Evolutionary conservation across 345 rosid genomes (phyloP), one percentile per base, ranked within the genome.

Genomic region (Acer campestre): DNA sequence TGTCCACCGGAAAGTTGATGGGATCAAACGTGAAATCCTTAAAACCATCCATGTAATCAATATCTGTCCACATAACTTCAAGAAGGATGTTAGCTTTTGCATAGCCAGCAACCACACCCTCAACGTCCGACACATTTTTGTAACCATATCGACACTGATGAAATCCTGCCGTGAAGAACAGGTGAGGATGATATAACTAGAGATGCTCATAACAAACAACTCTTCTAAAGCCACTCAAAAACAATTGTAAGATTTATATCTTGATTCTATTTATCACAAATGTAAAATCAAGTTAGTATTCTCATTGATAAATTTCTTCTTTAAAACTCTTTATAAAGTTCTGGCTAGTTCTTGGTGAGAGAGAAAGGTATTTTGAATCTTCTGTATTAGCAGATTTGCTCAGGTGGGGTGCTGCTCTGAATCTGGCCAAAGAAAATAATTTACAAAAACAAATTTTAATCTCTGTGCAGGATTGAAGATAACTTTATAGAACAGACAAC

Each of bases 11-110:
- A 74, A 85, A 88, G 72, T 84, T 82, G 23, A 82, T 20, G 8
- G 89, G 88, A 70, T 88, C 86, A 35, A 88, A 84, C 31, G 91
- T 85, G 74, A 88, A 88, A 73, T 82, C 89, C 84, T 84, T 86
- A 29, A 67, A 86, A 17, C 53, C 86, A 66, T 86, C 89, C 91
- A 86, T 88, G 78, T 88, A 76, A 80, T 88, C 91, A 49, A 88
- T 88, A 61, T 88, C 90, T 0, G 86, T 82, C 91, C 89, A 59
- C 63, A 59, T 59, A 18, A 59, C 63, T 59, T 59, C 63, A 59
- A 59, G 63, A 59, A 27, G 63, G 27, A 88, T 88, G 2, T 66
- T 61, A 25, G 90, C 86, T 59, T 84, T 80, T 56, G 82, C 86
- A 82, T 88, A 85, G 12, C 87, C 86, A 27, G 85, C 74, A 16